Percentiles rank a stretch among this genome's conserved stretches.
Evolutionary conservation across 805 yeast species (phyloP).

Genomic region (Metschnikowia matae): DNA sequence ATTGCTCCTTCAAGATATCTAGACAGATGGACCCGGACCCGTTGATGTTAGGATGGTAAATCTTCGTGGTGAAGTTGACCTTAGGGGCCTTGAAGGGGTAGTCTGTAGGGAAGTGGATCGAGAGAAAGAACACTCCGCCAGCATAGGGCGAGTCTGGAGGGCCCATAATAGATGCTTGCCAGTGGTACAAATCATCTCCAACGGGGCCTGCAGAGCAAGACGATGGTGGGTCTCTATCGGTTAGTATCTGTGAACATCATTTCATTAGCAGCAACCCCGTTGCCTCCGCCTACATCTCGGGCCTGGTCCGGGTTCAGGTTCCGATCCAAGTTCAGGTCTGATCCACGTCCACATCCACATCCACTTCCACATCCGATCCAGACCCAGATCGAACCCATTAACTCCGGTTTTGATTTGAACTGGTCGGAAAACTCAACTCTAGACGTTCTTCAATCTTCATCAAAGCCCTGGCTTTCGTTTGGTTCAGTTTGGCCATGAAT

Average conservation of each 20-base stretch:
- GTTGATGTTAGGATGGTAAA: conserved; percentile 96
- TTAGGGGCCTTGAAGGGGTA: conserved; percentile 99
- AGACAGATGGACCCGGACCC: conserved; percentile 94
- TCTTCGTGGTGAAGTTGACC: conserved; percentile 81
- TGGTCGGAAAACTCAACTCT: too few relatives aligned
- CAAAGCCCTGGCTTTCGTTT: too few relatives aligned
- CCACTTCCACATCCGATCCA: too few relatives aligned
- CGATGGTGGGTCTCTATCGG: conserved; percentile 89
- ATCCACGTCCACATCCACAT: too few relatives aligned
- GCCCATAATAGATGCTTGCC: conserved; percentile 99
- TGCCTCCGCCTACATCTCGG: too few relatives aligned
- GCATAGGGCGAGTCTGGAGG: conserved; percentile 89
- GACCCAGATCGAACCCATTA: too few relatives aligned
- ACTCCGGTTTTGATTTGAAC: too few relatives aligned
- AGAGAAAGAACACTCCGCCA: conserved; percentile 92
- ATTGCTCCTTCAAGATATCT: conserved; percentile 94
- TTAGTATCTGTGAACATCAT: conserved; percentile 11
- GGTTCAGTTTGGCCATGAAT: too few relatives aligned
- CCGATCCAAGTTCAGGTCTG: too few relatives aligned
- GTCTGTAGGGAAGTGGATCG: conserved; percentile 97
- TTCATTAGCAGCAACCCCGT: background rate
- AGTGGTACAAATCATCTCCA: conserved; percentile 95
- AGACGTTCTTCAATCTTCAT: too few relatives aligned
- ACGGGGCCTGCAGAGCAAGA: conserved; percentile 99
- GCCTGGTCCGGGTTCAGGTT: too few relatives aligned